Evolutionary conservation across 108 stramenopile species (phyloP).

Genomic region (Cyclotella sp.): DNA sequence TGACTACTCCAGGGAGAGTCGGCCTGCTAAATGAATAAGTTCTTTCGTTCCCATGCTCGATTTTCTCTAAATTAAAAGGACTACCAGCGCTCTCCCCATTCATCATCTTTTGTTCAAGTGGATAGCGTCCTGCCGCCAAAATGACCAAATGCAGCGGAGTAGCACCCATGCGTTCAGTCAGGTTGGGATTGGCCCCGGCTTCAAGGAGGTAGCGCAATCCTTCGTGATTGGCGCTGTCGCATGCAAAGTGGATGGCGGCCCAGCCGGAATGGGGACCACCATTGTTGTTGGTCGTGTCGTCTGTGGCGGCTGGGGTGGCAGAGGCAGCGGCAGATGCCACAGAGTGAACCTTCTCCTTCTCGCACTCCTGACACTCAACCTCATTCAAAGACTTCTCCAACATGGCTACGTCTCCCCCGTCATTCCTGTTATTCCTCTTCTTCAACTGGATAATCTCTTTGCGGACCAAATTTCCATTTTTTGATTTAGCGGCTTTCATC

Average conservation of each 20-base stretch:
- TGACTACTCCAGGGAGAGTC: slow-evolving; percentile 1
- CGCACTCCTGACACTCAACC: background rate
- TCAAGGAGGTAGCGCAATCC: slow-evolving; percentile 24
- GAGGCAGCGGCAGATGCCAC: background rate
- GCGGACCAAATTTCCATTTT: slow-evolving; percentile 13
- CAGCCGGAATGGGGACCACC: background rate
- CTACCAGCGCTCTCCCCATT: background rate
- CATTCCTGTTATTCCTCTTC: slow-evolving; percentile 8
- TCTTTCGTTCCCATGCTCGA: background rate
- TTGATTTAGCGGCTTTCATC: slow-evolving; percentile 13
- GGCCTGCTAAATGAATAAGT: background rate
- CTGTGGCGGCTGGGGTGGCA: background rate
- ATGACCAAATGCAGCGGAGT: slow-evolving; percentile 23
- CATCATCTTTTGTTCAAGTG: slow-evolving; percentile 9
- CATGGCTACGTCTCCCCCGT: slow-evolving; percentile 6
- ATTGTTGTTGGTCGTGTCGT: background rate
- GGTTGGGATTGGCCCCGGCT: slow-evolving; percentile 35
- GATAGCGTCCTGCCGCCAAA: slow-evolving; percentile 19
- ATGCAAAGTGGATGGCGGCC: slow-evolving; percentile 28
- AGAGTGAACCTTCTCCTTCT: background rate
- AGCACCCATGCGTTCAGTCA: slow-evolving; percentile 27
- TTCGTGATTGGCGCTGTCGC: slow-evolving; percentile 17
- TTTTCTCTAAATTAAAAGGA: background rate
- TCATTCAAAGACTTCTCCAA: slow-evolving; percentile 14
- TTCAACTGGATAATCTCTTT: slow-evolving; percentile 10